phyloP scores from a whole-genome alignment of 1,139 yeast species.

The Diutina neorugosa region DNA sequence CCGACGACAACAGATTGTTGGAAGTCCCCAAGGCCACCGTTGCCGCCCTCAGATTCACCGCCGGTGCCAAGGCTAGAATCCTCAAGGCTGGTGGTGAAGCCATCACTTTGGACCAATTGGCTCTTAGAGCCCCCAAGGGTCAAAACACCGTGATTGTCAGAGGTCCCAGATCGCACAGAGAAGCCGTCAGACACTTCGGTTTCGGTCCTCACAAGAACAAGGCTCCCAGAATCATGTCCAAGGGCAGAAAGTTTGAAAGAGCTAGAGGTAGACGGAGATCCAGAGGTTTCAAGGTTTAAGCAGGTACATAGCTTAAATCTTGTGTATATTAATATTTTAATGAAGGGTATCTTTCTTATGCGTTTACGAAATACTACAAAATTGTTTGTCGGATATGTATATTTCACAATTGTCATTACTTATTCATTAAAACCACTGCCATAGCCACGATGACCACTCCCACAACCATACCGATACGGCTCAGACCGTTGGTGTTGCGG shows the following conservation, averaged over 20 bases:
- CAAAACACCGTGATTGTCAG: constrained; percentile 95
- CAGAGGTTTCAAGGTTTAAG: constrained; percentile 99
- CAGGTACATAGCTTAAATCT: background rate
- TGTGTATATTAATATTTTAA: constrained; percentile 2
- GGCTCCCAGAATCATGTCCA: constrained; percentile 97
- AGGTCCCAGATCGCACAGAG: constrained; percentile 99
- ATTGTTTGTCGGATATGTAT: background rate
- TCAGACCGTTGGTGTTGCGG: constrained; percentile 4
- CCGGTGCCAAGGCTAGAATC: constrained; percentile 97
- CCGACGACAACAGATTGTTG: constrained; percentile 92
- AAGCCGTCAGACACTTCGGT: constrained; percentile 99
- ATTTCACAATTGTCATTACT: background rate
- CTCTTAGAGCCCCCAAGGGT: constrained; percentile 99
- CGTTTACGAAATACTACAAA: background rate
- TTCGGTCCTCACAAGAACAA: constrained; percentile 99
- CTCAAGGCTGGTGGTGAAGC: constrained; percentile 99
- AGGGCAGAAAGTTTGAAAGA: constrained; percentile 99
- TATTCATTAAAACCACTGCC: constrained; percentile 13
- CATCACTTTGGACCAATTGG: constrained; percentile 97
- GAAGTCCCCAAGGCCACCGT: constrained; percentile 94
- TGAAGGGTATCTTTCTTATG: constrained; percentile 3
- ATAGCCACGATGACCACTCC: constrained; percentile 15
- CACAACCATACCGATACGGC: constrained; percentile 12
- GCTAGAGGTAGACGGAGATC: constrained; percentile 99
- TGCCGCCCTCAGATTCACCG: constrained; percentile 99